A percentile compares a stretch with the other conserved stretches of the same genome.
phyloP scores from a whole-genome alignment of 2,329 filamentous ascomycete species.

The Colletotrichum simmondsii region DNA sequence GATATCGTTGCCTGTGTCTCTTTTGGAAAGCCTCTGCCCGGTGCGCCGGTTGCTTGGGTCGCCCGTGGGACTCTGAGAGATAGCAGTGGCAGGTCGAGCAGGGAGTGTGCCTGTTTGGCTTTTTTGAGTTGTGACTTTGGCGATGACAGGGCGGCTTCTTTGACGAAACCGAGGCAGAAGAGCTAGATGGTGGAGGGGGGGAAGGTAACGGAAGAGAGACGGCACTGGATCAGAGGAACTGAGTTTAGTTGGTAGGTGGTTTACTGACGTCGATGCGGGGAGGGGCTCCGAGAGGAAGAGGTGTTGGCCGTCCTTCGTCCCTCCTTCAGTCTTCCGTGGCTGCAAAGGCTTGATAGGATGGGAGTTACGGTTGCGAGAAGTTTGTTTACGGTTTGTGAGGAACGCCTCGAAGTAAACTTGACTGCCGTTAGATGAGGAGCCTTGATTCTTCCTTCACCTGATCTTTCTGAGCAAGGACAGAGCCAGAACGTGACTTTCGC shows the following conservation, averaged over 20 bases:
- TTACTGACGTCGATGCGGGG: conserved; percentile 1
- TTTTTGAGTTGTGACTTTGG: background rate
- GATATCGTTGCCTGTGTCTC: background rate
- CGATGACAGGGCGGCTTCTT: background rate
- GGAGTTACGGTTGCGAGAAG: background rate
- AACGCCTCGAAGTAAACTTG: background rate
- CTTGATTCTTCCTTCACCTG: background rate
- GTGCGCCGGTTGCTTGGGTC: background rate
- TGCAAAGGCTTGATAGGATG: background rate
- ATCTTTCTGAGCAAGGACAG: background rate
- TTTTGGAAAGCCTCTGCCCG: background rate
- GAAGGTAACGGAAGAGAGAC: background rate
- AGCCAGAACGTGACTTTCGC: background rate
- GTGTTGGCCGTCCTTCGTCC: background rate
- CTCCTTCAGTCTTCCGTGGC: background rate
- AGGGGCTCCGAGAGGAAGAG: background rate
- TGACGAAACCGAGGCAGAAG: conserved; percentile 7
- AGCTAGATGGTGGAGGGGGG: background rate
- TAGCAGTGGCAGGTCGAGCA: background rate
- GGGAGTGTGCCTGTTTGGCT: background rate
- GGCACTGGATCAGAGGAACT: background rate
- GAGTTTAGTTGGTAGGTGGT: background rate
- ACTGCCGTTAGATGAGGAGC: background rate
- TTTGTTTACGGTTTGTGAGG: background rate
- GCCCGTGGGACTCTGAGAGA: background rate